Conservation (phyloP, 2,329 filamentous ascomycete species). For the Botrytis aclada region DNA sequence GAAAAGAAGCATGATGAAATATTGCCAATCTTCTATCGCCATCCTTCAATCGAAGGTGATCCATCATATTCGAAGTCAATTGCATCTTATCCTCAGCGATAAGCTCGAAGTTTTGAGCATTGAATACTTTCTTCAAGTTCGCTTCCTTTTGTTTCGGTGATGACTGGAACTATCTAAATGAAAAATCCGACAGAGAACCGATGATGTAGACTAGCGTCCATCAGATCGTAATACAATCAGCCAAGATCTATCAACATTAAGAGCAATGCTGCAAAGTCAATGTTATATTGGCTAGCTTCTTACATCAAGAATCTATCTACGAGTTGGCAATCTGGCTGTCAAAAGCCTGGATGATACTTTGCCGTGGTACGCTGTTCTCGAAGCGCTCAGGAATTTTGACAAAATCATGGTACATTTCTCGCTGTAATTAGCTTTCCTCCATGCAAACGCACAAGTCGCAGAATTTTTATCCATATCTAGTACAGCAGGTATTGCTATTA, state of each 20-base stretch:
- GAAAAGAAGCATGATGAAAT: constrained; percentile 42
- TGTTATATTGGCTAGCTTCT: not conserved
- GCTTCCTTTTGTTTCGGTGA: not conserved
- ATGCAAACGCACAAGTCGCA: not conserved
- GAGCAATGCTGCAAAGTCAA: not conserved
- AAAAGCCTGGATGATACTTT: not conserved
- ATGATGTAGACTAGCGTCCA: not conserved
- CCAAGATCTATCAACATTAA: not conserved
- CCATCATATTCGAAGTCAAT: constrained; percentile 41
- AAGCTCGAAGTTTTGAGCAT: not conserved
- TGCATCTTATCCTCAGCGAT: constrained; percentile 14
- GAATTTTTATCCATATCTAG: too few relatives aligned
- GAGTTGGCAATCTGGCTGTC: not conserved
- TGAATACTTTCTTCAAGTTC: not conserved
- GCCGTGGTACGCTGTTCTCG: not conserved
- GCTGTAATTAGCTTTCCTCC: constrained; percentile 16
- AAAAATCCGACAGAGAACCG: not conserved
- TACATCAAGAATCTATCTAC: not conserved
- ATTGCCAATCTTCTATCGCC: constrained; percentile 41
- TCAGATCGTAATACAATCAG: not conserved
- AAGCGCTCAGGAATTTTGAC: constrained; percentile 7
- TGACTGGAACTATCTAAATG: not conserved
- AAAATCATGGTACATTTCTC: constrained; percentile 18
- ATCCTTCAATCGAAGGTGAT: constrained; percentile 42
- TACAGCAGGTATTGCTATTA: too few relatives aligned